Conservation (phyloP, 1,284 basidiomycete species). For the Volvariella volvacea region DNA sequence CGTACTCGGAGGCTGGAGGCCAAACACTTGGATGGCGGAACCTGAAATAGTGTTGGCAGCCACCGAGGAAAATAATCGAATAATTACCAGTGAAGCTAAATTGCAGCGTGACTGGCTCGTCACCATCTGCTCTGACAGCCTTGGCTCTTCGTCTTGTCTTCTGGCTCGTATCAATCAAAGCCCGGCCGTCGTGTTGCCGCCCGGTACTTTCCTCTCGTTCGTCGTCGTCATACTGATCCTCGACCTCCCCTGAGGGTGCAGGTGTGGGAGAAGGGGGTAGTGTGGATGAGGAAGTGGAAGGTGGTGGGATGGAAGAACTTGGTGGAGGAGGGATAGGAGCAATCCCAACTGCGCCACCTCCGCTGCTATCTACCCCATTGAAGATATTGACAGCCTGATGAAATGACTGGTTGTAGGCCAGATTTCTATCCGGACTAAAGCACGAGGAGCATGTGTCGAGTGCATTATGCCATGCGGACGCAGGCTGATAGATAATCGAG, state of each 20-base stretch:
- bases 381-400: constrained; percentile 31
- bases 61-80: neutral
- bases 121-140: constrained; percentile 16
- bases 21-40: constrained; percentile 28
- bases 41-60: constrained; percentile 21
- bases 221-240: too few relatives aligned
- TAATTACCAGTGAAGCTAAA: constrained; percentile 44
- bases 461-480: constrained; percentile 30
- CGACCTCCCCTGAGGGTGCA: too few relatives aligned
- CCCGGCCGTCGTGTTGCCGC: too few relatives aligned
- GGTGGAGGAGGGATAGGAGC: too few relatives aligned
- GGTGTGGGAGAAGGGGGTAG: too few relatives aligned
- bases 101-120: constrained; percentile 31
- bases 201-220: too few relatives aligned
- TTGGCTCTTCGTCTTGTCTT: too few relatives aligned
- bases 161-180: too few relatives aligned
- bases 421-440: constrained; percentile 13
- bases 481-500: constrained; percentile 34
- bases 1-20: constrained; percentile 19
- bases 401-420: constrained; percentile 29
- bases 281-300: too few relatives aligned
- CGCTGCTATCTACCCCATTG: too few relatives aligned
- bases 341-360: too few relatives aligned
- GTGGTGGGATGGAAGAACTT: neutral
- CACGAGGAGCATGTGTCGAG: constrained; percentile 27